Evolutionary conservation across 2,329 filamentous ascomycete species (phyloP).

Genomic region (Aspergillus brunneoviolaceus): DNA sequence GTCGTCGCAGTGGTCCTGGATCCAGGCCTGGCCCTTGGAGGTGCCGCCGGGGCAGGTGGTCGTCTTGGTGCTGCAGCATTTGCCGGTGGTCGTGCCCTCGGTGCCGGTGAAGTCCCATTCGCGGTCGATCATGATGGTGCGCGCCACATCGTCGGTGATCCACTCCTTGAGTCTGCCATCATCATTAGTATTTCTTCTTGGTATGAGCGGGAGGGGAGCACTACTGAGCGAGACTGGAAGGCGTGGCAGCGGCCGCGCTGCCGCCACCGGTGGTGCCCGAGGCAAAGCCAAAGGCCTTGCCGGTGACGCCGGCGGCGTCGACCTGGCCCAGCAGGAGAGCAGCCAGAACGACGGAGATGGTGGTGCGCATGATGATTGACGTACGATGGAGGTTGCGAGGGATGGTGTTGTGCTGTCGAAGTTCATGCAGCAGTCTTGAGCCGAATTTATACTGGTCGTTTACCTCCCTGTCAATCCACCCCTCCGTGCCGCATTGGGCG

Average conservation of each 20-base stretch:
- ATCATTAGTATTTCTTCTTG: no score
- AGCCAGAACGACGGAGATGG: neutral
- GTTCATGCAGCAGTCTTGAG: neutral
- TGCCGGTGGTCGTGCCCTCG: conserved; percentile 23
- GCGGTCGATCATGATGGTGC: conserved; percentile 59
- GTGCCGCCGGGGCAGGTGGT: conserved; percentile 28
- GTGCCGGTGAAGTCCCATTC: conserved; percentile 34
- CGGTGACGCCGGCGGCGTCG: conserved; percentile 19
- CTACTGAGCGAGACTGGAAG: conserved; percentile 35
- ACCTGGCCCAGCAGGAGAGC: neutral
- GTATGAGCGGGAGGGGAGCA: no score
- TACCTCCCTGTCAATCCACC: neutral
- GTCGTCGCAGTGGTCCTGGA: conserved; percentile 56
- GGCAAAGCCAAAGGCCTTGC: conserved; percentile 47
- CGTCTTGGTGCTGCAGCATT: conserved; percentile 36
- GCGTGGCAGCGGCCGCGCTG: conserved; percentile 52
- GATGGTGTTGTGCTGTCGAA: neutral
- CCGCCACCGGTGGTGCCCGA: conserved; percentile 60
- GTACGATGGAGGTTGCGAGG: neutral
- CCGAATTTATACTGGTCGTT: neutral
- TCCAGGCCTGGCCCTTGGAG: conserved; percentile 54
- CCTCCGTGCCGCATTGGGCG: neutral
- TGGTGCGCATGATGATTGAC: neutral
- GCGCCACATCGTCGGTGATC: conserved; percentile 55
- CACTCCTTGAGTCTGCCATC: conserved; percentile 54